phyloP scores from a whole-genome alignment of 805 yeast species.

The Lachancea sp. region DNA sequence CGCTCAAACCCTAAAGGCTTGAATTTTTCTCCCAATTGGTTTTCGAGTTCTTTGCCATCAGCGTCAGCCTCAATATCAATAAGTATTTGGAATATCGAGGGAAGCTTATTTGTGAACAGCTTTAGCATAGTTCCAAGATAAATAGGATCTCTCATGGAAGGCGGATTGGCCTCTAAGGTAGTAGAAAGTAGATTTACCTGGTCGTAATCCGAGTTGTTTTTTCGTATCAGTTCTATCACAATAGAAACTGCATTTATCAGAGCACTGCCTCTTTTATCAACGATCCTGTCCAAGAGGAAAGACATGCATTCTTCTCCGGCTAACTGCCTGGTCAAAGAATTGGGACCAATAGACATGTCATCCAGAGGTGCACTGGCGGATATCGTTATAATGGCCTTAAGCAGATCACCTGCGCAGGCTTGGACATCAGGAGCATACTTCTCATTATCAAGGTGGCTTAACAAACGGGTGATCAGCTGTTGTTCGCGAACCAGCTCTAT shows the following conservation, averaged over 20 bases:
- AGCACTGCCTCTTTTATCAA: slow-evolving; percentile 64
- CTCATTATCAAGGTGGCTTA: slow-evolving; percentile 58
- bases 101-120: slow-evolving; percentile 60
- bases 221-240: slow-evolving; percentile 86
- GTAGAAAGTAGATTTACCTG: slow-evolving; percentile 69
- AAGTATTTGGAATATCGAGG: slow-evolving; percentile 17
- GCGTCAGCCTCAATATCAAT: slow-evolving; percentile 21
- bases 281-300: slow-evolving; percentile 63
- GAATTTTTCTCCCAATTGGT: slow-evolving; percentile 55
- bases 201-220: slow-evolving; percentile 94
- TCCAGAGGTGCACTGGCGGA: slow-evolving; percentile 86
- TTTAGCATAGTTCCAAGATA: slow-evolving; percentile 77
- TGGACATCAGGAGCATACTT: slow-evolving; percentile 59
- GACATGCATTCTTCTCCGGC: slow-evolving; percentile 62
- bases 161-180: slow-evolving; percentile 76
- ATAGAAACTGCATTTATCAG: slow-evolving; percentile 87
- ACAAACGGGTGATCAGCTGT: slow-evolving; percentile 57
- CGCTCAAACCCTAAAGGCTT: slow-evolving; percentile 86
- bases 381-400: slow-evolving; percentile 86
- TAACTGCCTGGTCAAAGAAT: slow-evolving; percentile 78
- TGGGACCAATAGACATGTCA: slow-evolving; percentile 86
- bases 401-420: slow-evolving; percentile 88
- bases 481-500: slow-evolving; percentile 73
- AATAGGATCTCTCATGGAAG: slow-evolving; percentile 83
- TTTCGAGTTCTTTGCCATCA: slow-evolving; percentile 36